Evolutionary conservation across 305 asterid species (phyloP).

Genomic region (Euphrasia arctica): DNA sequence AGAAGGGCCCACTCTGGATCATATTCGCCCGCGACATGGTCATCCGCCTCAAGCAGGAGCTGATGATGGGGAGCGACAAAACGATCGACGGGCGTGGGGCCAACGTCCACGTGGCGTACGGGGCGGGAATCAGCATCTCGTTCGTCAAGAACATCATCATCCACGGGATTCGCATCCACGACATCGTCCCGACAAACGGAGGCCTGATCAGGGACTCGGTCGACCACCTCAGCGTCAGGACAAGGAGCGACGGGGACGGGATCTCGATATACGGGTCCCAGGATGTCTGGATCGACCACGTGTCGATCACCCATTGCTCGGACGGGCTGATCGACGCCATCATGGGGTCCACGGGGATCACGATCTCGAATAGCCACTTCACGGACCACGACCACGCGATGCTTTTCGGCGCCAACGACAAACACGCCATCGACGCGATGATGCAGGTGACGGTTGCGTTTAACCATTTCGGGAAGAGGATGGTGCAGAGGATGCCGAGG

Average conservation of each 20-base stretch:
- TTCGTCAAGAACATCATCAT: constrained; percentile 55
- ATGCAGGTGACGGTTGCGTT: constrained; percentile 78
- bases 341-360: constrained; percentile 54
- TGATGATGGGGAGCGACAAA: constrained; percentile 51
- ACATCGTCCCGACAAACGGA: constrained; percentile 41
- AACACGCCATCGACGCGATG: constrained; percentile 36
- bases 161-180: constrained; percentile 49
- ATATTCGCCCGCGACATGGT: constrained; percentile 46
- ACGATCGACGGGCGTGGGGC: constrained; percentile 76
- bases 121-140: constrained; percentile 62
- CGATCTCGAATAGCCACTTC: constrained; percentile 66
- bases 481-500: constrained; percentile 86
- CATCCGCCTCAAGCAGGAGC: constrained; percentile 52
- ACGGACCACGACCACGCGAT: constrained; percentile 72
- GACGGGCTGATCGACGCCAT: constrained; percentile 66
- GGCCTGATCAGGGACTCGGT: constrained; percentile 49
- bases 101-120: constrained; percentile 43
- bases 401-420: constrained; percentile 74
- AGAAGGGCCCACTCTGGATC: constrained; percentile 67
- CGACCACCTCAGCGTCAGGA: constrained; percentile 49
- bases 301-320: constrained; percentile 48
- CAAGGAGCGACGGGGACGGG: constrained; percentile 69
- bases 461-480: constrained; percentile 77
- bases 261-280: constrained; percentile 54
- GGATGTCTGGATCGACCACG: constrained; percentile 69